Evolutionary conservation across 139 green algal genomes (phyloP).

Genomic region (Yamagishiella unicocca): DNA sequence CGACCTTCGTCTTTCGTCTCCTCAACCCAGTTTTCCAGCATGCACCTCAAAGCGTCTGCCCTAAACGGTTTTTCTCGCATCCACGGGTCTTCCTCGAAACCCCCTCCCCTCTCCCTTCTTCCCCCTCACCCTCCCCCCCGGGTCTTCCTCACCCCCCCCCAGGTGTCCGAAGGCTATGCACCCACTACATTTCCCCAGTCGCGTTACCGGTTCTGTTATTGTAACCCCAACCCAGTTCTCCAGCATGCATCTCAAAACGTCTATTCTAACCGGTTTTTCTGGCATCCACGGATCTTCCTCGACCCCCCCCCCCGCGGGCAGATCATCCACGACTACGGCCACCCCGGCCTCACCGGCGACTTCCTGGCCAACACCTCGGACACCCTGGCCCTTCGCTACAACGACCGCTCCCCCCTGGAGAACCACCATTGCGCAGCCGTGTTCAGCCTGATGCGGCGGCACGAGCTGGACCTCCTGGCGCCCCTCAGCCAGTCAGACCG

Average conservation of each 20-base stretch:
- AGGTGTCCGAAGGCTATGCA: not conserved
- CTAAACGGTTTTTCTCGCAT: too few relatives aligned
- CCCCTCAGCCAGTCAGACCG: not conserved
- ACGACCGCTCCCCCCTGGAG: conserved; percentile 56
- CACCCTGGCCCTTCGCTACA: conserved; percentile 56
- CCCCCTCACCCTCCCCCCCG: too few relatives aligned
- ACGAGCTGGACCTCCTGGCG: conserved; percentile 33
- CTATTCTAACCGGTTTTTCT: not conserved
- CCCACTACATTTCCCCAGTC: not conserved
- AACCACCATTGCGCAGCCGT: conserved; percentile 52
- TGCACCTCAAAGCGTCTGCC: too few relatives aligned
- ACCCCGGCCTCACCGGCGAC: conserved; percentile 60
- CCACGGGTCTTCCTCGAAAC: too few relatives aligned
- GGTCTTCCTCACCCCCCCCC: not conserved
- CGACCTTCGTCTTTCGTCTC: too few relatives aligned
- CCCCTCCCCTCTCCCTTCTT: too few relatives aligned
- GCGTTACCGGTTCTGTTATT: not conserved
- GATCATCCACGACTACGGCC: conserved; percentile 50
- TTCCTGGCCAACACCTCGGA: conserved; percentile 50
- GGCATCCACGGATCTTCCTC: not conserved
- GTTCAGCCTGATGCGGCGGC: conserved; percentile 34
- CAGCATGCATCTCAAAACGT: not conserved
- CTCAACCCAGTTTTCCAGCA: too few relatives aligned
- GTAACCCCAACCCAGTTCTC: not conserved
- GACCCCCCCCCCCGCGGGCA: not conserved